phyloP scores from a whole-genome alignment of 2,329 filamentous ascomycete genomes.

The Orbilia javanica region DNA sequence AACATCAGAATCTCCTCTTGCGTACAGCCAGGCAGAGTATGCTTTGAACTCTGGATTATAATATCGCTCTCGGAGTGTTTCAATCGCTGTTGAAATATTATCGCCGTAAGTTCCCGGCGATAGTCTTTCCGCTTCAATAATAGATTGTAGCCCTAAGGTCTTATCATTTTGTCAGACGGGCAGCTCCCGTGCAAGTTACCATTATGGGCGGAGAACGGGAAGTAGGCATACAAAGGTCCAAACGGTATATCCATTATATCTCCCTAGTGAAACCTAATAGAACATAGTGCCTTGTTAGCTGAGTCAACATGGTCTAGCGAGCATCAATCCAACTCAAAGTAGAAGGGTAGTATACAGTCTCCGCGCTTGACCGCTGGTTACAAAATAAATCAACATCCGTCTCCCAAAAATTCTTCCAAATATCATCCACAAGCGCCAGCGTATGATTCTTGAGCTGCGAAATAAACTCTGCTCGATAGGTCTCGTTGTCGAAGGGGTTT shows the following conservation, averaged over 20 bases:
- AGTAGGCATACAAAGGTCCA: conserved; percentile 53
- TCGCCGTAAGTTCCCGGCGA: conserved; percentile 40
- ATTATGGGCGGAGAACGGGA: too few species aligned
- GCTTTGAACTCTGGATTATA: conserved; percentile 53
- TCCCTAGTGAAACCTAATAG: conserved; percentile 41
- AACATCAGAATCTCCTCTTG: conserved; percentile 46
- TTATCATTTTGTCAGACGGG: not conserved
- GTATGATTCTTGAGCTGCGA: conserved; percentile 37
- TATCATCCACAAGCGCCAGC: conserved; percentile 41
- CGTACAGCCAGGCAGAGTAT: conserved; percentile 53
- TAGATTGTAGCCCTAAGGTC: conserved; percentile 48
- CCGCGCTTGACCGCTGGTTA: conserved; percentile 48
- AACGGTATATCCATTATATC: conserved; percentile 55
- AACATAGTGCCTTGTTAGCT: not conserved
- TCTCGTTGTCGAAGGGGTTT: conserved; percentile 51
- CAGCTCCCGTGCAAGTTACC: too few species aligned
- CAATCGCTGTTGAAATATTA: conserved; percentile 44
- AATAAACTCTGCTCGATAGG: conserved; percentile 45
- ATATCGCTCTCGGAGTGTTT: conserved; percentile 53
- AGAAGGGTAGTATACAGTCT: conserved; percentile 27
- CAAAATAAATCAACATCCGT: conserved; percentile 53
- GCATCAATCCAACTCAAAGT: not conserved
- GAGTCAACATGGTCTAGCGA: not conserved
- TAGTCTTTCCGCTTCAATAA: conserved; percentile 50
- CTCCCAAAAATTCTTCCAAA: conserved; percentile 55